A percentile compares a stretch with the other conserved stretches of the same genome.
These are phyloP conservation scores for Cytospora mali DNA, from an alignment of 2,329 filamentous ascomycete species.

Conservation along the genomic window DNA sequence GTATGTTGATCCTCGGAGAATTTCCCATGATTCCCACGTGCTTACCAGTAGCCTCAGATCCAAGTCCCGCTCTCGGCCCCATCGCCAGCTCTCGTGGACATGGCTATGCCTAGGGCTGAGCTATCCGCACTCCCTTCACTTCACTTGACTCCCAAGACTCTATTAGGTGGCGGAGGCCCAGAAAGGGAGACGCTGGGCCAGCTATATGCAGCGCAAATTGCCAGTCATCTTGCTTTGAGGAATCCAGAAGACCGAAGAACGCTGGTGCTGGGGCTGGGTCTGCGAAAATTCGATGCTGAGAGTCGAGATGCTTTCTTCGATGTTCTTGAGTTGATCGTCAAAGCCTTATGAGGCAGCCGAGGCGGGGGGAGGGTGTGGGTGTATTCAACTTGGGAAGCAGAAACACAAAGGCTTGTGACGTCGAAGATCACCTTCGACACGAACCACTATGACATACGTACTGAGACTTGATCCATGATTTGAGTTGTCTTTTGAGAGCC, in stretches of 20 bases:
- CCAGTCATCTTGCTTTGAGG: constrained; percentile 73
- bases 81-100: constrained; percentile 65
- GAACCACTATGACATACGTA: too few species aligned
- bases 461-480: too few species aligned
- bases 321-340: constrained; percentile 63
- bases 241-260: constrained; percentile 66
- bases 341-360: constrained; percentile 48
- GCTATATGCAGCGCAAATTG: constrained; percentile 87
- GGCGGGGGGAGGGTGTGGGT: too few species aligned
- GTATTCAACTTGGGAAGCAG: too few species aligned
- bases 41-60: constrained; percentile 53
- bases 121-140: constrained; percentile 69
- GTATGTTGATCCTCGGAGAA: constrained; percentile 50
- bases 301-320: constrained; percentile 65
- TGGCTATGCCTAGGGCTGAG: constrained; percentile 52
- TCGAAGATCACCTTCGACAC: too few species aligned
- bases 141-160: constrained; percentile 81
- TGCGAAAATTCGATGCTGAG: constrained; percentile 50
- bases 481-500: too few species aligned
- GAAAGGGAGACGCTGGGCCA: constrained; percentile 84
- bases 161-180: constrained; percentile 80
- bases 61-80: constrained; percentile 77
- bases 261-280: constrained; percentile 63
- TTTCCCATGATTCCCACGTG: constrained; percentile 29
- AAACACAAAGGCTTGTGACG: neutral